Base-by-base conservation (phyloP, 768 basidiomycete species). In the Tylopilus balloui region DNA sequence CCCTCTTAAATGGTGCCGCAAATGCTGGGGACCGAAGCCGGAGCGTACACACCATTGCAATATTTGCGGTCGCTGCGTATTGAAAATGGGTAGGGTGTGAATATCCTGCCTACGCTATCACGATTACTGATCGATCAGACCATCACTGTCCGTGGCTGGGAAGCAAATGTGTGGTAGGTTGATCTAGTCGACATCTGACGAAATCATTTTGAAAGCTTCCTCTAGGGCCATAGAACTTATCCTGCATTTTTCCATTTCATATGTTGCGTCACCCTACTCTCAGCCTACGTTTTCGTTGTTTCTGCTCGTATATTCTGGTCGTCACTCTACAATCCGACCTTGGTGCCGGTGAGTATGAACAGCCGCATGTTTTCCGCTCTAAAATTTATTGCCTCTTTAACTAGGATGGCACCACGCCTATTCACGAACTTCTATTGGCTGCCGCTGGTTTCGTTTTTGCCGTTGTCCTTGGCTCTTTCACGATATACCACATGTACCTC, bases 141-240 rank as follows among this genome's bases (percentile, higher is more conserved):
- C 90, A 92, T 59, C 90, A 92, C 59, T 92, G 89, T 61, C 86
- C 84, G 6, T 92, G 89, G 89, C 69, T 92, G 20, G 89, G 83
- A 31, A 69, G 75, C 39, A 84, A 75, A 62, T 92, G 89, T 65
- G 78, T 92, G 50, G 88, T 88, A 63, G 64, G 84, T n/a, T n/a
- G n/a, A n/a, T 60, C 19, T 10, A 17, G 17, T 27, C 15, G 9
- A 34, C 14, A 15, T 44, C 11, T 8, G 6, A 38, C 23, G 7
- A 31, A 45, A 23, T 40, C 19, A 4, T 7, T 44, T 47, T 38
- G 29, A n/a, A n/a, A 31, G 29, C 37, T 43, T 51, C 42, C 53
- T 28, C 27, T 40, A 91, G 88, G 89, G 89, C 3, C 80, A 89
- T 67, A 75, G 88, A 61, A 92, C 86, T 34, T 90, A 92, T 63